phyloP scores from a whole-genome alignment of 257 asterid species.

The Haberlea rhodopensis region DNA sequence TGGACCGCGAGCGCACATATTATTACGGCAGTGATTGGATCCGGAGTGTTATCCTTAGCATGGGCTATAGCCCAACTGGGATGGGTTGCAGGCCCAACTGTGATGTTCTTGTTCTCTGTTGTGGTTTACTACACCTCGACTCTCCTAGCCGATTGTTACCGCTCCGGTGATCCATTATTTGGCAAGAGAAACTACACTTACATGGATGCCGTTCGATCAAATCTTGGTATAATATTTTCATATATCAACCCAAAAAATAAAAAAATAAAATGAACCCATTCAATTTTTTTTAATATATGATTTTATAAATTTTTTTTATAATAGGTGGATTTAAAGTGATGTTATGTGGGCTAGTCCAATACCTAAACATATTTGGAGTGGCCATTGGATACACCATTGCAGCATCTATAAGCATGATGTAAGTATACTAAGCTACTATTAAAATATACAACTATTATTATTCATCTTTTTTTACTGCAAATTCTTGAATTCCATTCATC shows the following conservation, averaged over 20 bases:
- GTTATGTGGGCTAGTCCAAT: constrained; percentile 47
- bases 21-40: constrained; percentile 58
- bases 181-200: constrained; percentile 61
- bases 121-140: constrained; percentile 57
- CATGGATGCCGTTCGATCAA: constrained; percentile 61
- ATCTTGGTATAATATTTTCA: constrained; percentile 36
- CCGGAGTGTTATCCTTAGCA: constrained; percentile 58
- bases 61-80: constrained; percentile 65
- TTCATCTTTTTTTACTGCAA: not conserved
- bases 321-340: constrained; percentile 50
- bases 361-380: constrained; percentile 47
- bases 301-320: not conserved
- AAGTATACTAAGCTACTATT: constrained; percentile 15
- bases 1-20: constrained; percentile 67
- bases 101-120: constrained; percentile 51
- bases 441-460: not conserved
- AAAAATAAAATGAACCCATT: not conserved
- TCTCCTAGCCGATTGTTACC: constrained; percentile 54
- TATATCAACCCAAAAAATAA: not conserved
- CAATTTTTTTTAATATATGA: not conserved
- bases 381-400: constrained; percentile 60
- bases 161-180: constrained; percentile 51
- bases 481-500: not conserved
- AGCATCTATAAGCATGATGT: constrained; percentile 60
- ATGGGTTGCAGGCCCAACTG: constrained; percentile 62